Conservation (phyloP, 1,284 basidiomycete species). For the Melanopsichium pennsylvanicum region DNA sequence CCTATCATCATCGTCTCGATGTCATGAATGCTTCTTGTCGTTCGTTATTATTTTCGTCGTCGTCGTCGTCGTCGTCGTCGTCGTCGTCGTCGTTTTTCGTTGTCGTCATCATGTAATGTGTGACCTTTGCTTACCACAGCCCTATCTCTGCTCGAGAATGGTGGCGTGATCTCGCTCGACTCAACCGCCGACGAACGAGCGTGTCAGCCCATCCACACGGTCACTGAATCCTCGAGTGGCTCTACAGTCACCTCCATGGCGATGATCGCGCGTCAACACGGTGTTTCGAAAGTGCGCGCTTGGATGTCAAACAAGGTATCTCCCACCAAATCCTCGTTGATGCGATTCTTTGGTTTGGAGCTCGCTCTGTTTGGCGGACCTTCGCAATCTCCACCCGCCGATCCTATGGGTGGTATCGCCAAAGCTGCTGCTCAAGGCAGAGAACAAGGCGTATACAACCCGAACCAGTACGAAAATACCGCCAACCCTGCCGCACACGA, state of each 20-base stretch:
- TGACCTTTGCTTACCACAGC: slow-evolving; percentile 14
- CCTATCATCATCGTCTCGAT: too few relatives aligned
- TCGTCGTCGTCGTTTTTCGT: neutral
- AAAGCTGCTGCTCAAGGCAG: slow-evolving; percentile 29
- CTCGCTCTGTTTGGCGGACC: slow-evolving; percentile 49
- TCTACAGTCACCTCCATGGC: slow-evolving; percentile 48
- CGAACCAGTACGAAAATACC: slow-evolving; percentile 44
- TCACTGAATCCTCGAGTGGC: slow-evolving; percentile 44
- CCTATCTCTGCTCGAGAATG: slow-evolving; percentile 23
- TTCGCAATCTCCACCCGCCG: slow-evolving; percentile 32
- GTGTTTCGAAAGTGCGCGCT: slow-evolving; percentile 26
- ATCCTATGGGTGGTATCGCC: slow-evolving; percentile 41
- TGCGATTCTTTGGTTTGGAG: slow-evolving; percentile 52
- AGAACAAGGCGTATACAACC: slow-evolving; percentile 30
- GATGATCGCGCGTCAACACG: slow-evolving; percentile 45
- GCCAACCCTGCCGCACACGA: slow-evolving; percentile 38
- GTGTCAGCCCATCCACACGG: slow-evolving; percentile 19
- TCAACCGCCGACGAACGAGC: slow-evolving; percentile 11
- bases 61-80: too few relatives aligned
- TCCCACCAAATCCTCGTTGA: slow-evolving; percentile 38
- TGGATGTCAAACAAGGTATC: slow-evolving; percentile 49
- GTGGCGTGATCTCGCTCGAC: slow-evolving; percentile 37
- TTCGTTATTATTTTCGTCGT: too few relatives aligned
- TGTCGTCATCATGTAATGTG: neutral
- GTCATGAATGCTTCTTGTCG: too few relatives aligned